Percentiles rank a stretch among this genome's conserved stretches.
phyloP scores from a whole-genome alignment of 2,329 filamentous ascomycete species.

The Graphium sp. region DNA sequence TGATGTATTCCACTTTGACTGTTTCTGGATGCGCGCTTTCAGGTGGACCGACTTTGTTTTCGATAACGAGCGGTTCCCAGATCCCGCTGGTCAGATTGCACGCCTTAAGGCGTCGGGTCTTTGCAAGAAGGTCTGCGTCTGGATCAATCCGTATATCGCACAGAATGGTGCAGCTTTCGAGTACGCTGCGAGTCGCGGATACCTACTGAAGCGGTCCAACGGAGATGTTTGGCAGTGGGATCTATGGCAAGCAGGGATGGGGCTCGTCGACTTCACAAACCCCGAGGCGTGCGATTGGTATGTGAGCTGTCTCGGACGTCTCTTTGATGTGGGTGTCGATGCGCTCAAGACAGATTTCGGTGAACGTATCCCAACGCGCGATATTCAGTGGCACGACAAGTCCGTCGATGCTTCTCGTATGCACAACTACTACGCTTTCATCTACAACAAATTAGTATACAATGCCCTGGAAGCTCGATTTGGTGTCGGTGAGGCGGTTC shows the following conservation, averaged over 20 bases:
- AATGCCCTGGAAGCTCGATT: conserved; percentile 41
- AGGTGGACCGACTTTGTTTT: conserved; percentile 64
- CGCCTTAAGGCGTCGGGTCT: conserved; percentile 47
- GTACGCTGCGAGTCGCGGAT: conserved; percentile 47
- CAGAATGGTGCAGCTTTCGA: conserved; percentile 52
- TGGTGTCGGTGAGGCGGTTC: conserved; percentile 36
- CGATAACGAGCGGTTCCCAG: conserved; percentile 50
- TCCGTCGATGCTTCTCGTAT: conserved; percentile 44
- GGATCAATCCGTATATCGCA: conserved; percentile 62
- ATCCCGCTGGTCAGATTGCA: conserved; percentile 45
- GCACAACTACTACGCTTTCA: conserved; percentile 65
- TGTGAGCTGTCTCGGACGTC: conserved; percentile 36
- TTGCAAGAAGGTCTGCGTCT: conserved; percentile 50
- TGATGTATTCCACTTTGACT: conserved; percentile 62
- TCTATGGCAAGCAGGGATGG: conserved; percentile 64
- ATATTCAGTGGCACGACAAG: conserved; percentile 47
- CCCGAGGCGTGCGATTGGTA: conserved; percentile 52
- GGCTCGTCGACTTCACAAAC: conserved; percentile 58
- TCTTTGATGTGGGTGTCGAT: conserved; percentile 55
- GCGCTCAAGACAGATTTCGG: conserved; percentile 64
- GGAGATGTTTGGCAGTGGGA: conserved; percentile 64
- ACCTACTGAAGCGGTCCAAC: conserved; percentile 51
- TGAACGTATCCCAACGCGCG: conserved; percentile 49
- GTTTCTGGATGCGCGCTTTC: conserved; percentile 63
- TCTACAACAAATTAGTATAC: conserved; percentile 56